A percentile compares a stretch with the other conserved stretches of the same genome.
Evolutionary conservation across 371 early-diverging fungal species (phyloP).

Genomic region (Rhizopus arrhizus): DNA sequence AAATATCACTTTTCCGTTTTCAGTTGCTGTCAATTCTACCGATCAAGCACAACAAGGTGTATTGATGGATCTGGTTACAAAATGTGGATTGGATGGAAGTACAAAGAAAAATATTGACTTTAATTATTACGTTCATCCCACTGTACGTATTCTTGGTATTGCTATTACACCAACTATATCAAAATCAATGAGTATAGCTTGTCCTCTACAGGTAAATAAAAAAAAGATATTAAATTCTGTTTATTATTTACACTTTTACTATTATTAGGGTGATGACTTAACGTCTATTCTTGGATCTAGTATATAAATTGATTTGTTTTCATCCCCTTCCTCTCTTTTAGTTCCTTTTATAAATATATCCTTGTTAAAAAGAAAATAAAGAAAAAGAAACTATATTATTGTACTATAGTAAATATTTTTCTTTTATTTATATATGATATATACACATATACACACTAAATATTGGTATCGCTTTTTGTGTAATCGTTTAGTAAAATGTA

Average conservation of each 20-base stretch:
- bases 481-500: no score
- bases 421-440: no score
- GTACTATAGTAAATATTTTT: no score
- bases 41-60: slow-evolving; percentile 44
- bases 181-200: slow-evolving; percentile 32
- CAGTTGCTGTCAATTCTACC: slow-evolving; percentile 35
- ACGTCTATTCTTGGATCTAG: slow-evolving; percentile 3
- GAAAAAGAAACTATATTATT: no score
- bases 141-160: slow-evolving; percentile 48
- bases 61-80: slow-evolving; percentile 45
- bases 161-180: slow-evolving; percentile 45
- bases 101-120: slow-evolving; percentile 35
- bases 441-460: no score
- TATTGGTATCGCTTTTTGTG: no score
- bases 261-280: slow-evolving; percentile 9
- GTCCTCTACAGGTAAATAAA: slow-evolving; percentile 25
- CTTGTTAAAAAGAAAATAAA: no score
- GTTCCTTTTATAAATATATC: no score
- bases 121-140: slow-evolving; percentile 54
- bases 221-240: neutral
- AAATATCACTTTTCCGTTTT: slow-evolving; percentile 53
- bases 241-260: neutral
- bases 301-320: neutral
- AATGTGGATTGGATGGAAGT: slow-evolving; percentile 51
- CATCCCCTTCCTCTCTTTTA: no score